A percentile compares a stretch with the other conserved stretches of the same genome.
These are phyloP conservation scores for Pseudogymnoascus sp. DNA, from an alignment of 2,329 filamentous ascomycete species.

Conservation along the genomic window DNA sequence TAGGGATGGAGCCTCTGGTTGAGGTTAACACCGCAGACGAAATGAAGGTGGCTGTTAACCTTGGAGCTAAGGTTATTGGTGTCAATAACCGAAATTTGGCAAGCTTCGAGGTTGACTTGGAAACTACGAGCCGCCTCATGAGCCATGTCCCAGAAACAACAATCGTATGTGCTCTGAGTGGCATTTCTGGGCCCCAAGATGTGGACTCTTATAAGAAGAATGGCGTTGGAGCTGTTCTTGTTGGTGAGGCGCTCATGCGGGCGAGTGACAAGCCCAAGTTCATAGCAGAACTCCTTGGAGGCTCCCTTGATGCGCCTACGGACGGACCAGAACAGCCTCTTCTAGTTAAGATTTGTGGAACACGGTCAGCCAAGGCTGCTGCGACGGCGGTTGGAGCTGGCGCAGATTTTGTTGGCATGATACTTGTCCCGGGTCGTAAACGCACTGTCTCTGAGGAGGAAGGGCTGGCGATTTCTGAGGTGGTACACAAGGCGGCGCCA, in stretches of 20 bases:
- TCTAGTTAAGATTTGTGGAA: conserved; percentile 93
- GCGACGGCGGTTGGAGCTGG: conserved; percentile 73
- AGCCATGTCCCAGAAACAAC: conserved; percentile 78
- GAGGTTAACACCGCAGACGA: conserved; percentile 94
- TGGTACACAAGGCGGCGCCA: conserved; percentile 48
- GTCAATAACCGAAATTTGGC: conserved; percentile 97
- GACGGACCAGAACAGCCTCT: conserved; percentile 37
- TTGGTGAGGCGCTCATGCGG: conserved; percentile 93
- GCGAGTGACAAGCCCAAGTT: conserved; percentile 76
- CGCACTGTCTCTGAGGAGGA: conserved; percentile 73
- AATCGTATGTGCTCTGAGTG: conserved; percentile 87
- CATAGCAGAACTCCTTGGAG: conserved; percentile 74
- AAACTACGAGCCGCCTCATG: conserved; percentile 82
- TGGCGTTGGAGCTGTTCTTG: conserved; percentile 85
- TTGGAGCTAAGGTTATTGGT: conserved; percentile 86
- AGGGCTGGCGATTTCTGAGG: conserved; percentile 71
- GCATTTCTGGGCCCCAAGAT: conserved; percentile 82
- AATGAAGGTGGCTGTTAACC: conserved; percentile 77
- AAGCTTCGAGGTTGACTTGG: conserved; percentile 92
- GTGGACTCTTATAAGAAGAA: conserved; percentile 81
- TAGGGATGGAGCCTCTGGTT: conserved; percentile 96
- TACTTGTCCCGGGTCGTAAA: conserved; percentile 73
- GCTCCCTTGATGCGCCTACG: conserved; percentile 26
- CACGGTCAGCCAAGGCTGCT: conserved; percentile 73
- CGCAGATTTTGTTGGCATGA: conserved; percentile 89